Percentiles rank a stretch among this genome's conserved stretches.
These are phyloP conservation scores for Mortierella sp. DNA, from an alignment of 371 early-diverging fungal species.

Conservation along the genomic window DNA sequence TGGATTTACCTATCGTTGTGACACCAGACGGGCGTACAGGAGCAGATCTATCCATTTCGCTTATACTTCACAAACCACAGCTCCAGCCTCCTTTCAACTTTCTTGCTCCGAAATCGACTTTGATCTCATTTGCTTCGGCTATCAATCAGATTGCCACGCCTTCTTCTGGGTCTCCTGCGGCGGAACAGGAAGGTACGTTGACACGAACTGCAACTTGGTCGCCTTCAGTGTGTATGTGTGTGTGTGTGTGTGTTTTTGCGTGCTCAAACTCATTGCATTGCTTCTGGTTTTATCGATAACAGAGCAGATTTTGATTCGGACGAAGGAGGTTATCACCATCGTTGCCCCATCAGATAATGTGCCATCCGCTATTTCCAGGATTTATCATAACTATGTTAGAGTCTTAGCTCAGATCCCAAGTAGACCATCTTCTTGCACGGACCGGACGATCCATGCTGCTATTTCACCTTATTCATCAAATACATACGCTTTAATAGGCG, in stretches of 20 bases:
- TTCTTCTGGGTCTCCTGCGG: not conserved
- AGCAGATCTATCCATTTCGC: conserved; percentile 28
- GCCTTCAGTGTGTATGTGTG: not conserved
- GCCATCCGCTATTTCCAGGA: conserved; percentile 33
- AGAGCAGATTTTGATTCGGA: conserved; percentile 43
- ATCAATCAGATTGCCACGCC: conserved; percentile 44
- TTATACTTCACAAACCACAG: conserved; percentile 17
- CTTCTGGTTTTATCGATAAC: not conserved
- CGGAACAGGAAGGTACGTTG: conserved; percentile 7
- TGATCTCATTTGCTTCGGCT: conserved; percentile 25
- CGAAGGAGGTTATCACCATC: conserved; percentile 30
- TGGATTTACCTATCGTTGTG: conserved; percentile 29
- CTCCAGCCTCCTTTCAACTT: conserved; percentile 31
- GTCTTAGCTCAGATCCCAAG: conserved; percentile 21
- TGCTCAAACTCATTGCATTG: not conserved
- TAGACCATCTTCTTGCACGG: conserved; percentile 16
- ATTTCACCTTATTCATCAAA: conserved; percentile 39
- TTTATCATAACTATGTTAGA: conserved; percentile 21
- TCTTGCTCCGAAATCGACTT: conserved; percentile 24
- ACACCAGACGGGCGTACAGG: conserved; percentile 38
- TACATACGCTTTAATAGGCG: conserved; percentile 44
- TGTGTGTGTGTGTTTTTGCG: not conserved
- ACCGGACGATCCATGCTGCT: conserved; percentile 40
- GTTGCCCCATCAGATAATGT: conserved; percentile 14
- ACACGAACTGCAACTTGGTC: not conserved